A percentile compares a stretch with the other conserved stretches of the same genome.
phyloP scores from a whole-genome alignment of 257 asterid species.

The Catharanthus roseus region DNA sequence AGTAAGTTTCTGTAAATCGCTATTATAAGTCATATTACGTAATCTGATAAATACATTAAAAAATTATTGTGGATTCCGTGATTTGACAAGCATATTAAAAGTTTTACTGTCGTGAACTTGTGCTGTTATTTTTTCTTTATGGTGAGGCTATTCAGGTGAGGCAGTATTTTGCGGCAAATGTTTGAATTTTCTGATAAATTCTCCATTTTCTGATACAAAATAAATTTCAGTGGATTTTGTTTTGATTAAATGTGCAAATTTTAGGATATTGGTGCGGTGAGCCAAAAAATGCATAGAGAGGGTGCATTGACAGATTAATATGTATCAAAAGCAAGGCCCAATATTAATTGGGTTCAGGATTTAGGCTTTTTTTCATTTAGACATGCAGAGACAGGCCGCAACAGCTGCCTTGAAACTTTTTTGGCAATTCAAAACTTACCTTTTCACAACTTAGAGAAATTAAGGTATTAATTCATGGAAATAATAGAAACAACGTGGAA shows the following conservation, averaged over 20 bases:
- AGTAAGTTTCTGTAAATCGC: too few species aligned
- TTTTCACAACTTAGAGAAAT: background rate
- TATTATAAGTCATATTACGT: too few species aligned
- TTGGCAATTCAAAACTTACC: background rate
- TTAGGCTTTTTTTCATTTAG: background rate
- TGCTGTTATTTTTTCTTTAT: too few species aligned
- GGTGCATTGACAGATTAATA: background rate
- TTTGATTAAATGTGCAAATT: background rate
- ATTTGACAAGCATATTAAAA: background rate
- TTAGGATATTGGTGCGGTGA: background rate
- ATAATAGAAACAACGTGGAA: background rate
- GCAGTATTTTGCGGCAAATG: background rate
- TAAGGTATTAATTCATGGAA: background rate
- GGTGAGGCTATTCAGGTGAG: too few species aligned
- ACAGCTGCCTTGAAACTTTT: background rate
- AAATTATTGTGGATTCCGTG: too few species aligned
- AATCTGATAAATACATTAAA: too few species aligned
- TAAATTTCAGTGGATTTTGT: background rate
- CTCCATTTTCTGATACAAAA: background rate
- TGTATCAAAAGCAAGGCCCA: background rate
- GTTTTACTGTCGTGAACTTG: too few species aligned
- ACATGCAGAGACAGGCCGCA: conserved; percentile 5
- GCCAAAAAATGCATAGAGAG: background rate
- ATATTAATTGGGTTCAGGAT: background rate
- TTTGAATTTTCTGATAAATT: background rate